Conservation (phyloP, 2,329 filamentous ascomycete species). For the Ustilaginoidea virens region DNA sequence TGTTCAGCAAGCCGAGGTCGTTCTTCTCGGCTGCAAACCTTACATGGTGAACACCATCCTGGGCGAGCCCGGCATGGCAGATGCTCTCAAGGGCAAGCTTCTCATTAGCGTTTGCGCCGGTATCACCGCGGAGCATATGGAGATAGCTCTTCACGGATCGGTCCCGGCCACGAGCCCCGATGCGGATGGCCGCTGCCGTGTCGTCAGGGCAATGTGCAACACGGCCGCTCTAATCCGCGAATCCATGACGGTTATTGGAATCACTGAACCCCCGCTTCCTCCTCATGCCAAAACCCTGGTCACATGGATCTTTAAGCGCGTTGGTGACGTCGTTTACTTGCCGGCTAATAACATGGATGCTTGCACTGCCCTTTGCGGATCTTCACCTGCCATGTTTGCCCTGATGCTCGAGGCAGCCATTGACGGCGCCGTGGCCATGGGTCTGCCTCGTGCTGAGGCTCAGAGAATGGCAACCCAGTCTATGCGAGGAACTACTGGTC, state of each 20-base stretch:
- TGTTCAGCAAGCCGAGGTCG: slow-evolving; percentile 51
- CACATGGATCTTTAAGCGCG: slow-evolving; percentile 61
- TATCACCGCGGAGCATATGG: slow-evolving; percentile 54
- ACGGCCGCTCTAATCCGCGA: slow-evolving; percentile 65
- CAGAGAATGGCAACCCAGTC: slow-evolving; percentile 66
- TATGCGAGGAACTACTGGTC: slow-evolving; percentile 55
- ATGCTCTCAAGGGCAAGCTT: slow-evolving; percentile 64
- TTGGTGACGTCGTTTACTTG: slow-evolving; percentile 55
- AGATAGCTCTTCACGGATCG: slow-evolving; percentile 43
- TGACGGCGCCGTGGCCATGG: slow-evolving; percentile 68
- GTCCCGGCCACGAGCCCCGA: slow-evolving; percentile 29
- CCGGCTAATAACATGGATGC: slow-evolving; percentile 56
- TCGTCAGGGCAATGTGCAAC: slow-evolving; percentile 76
- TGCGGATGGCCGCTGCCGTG: slow-evolving; percentile 36
- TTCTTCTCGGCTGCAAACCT: slow-evolving; percentile 71
- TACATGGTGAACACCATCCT: slow-evolving; percentile 58
- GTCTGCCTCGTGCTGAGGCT: slow-evolving; percentile 55
- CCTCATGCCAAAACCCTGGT: slow-evolving; percentile 39
- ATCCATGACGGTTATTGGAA: slow-evolving; percentile 68
- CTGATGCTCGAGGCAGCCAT: slow-evolving; percentile 61
- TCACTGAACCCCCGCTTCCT: slow-evolving; percentile 40
- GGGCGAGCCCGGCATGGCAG: slow-evolving; percentile 47
- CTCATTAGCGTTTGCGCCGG: slow-evolving; percentile 72
- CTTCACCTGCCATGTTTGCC: slow-evolving; percentile 61
- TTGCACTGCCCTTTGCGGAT: slow-evolving; percentile 58